Conservation (phyloP, 2,329 filamentous ascomycete genomes). For the Fusarium cicatricum region DNA sequence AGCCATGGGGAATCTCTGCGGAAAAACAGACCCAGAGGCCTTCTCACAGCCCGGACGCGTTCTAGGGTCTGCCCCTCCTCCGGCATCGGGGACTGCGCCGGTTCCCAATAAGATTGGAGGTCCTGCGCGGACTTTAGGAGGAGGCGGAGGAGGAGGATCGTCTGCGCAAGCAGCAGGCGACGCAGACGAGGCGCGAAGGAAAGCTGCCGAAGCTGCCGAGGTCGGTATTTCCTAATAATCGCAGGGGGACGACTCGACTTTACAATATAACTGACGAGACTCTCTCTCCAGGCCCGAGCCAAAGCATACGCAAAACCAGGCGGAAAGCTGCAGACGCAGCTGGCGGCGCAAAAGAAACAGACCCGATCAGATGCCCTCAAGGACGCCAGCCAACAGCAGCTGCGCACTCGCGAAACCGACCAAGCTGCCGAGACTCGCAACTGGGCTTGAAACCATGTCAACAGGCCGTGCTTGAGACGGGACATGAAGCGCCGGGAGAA, state of each 20-base stretch:
- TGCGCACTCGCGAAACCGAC: conserved; percentile 73
- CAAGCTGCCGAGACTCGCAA: conserved; percentile 53
- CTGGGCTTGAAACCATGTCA: conserved; percentile 31
- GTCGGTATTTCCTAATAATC: conserved; percentile 57
- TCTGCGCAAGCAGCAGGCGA: conserved; percentile 40
- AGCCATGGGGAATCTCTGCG: conserved; percentile 86
- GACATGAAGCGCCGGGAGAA: not conserved
- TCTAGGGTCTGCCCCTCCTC: conserved; percentile 64
- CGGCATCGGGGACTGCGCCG: conserved; percentile 58
- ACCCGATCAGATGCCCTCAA: conserved; percentile 73
- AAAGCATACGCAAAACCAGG: conserved; percentile 65
- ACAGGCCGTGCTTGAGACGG: not conserved
- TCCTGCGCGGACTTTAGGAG: conserved; percentile 70
- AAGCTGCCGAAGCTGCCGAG: conserved; percentile 85
- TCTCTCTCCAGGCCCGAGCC: conserved; percentile 66
- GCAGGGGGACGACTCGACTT: not conserved
- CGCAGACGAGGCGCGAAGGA: conserved; percentile 69
- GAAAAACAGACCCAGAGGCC: conserved; percentile 75
- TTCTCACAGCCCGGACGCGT: conserved; percentile 78
- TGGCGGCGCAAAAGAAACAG: conserved; percentile 79
- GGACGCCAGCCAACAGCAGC: conserved; percentile 72
- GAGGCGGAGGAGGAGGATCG: conserved; percentile 27
- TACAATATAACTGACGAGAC: too few relatives aligned
- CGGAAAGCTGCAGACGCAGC: conserved; percentile 74
- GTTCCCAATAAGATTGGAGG: conserved; percentile 63